Conservation (phyloP, 1,284 basidiomycete genomes). For the Ustilago shanxiensis region DNA sequence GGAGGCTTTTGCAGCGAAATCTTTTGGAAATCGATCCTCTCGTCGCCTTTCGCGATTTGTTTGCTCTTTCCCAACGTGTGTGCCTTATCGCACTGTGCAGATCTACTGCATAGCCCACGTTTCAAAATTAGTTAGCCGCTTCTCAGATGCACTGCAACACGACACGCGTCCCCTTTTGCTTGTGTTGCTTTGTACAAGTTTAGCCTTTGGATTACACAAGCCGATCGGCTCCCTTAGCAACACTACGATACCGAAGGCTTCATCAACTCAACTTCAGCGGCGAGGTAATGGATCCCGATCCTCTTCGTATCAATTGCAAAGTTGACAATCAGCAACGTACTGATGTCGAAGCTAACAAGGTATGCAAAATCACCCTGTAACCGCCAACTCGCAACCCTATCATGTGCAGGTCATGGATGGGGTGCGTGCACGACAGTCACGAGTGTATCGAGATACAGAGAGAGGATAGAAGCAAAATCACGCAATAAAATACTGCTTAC, state of each 20-base stretch:
- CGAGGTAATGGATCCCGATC: too few species aligned
- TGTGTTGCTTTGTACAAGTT: background rate
- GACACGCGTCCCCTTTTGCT: conserved; percentile 7
- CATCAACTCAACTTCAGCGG: background rate
- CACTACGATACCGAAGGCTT: background rate
- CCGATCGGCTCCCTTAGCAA: conserved; percentile 1
- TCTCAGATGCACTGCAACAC: background rate
- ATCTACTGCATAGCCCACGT: background rate
- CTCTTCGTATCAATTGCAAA: too few species aligned
- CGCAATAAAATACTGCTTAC: conserved; percentile 1
- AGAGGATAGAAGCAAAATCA: conserved; percentile 8
- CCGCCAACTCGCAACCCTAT: too few species aligned
- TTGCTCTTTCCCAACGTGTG: background rate
- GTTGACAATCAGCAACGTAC: too few species aligned
- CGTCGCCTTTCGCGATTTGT: background rate
- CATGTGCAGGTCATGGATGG: too few species aligned
- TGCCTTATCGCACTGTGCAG: conserved; percentile 5
- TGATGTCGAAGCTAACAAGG: too few species aligned
- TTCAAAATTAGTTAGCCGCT: background rate
- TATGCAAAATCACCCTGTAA: too few species aligned
- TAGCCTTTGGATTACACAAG: conserved; percentile 16
- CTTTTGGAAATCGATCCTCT: conserved; percentile 9
- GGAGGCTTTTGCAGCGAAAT: conserved; percentile 17
- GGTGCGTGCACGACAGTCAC: too few species aligned
- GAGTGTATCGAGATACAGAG: too few species aligned